Evolutionary conservation across 305 asterid species (phyloP).

Genomic region (Fraxinus baroniana): DNA sequence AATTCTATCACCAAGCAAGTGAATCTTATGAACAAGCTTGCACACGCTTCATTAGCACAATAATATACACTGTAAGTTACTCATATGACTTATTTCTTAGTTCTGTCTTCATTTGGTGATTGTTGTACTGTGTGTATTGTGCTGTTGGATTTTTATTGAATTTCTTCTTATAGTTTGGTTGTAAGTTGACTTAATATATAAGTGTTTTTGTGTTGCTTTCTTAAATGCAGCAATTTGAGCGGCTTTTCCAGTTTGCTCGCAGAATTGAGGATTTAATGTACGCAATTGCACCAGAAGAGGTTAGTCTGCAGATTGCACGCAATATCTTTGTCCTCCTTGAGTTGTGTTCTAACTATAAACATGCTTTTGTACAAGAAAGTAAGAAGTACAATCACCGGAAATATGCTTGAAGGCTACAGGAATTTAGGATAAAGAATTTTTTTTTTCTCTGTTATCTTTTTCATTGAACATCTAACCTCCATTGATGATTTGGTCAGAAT

Average conservation of each 20-base stretch:
- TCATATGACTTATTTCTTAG: constrained; percentile 21
- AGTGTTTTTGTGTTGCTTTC: constrained; percentile 6
- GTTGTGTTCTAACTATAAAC: background rate
- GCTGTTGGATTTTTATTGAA: constrained; percentile 2
- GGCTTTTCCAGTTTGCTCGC: constrained; percentile 91
- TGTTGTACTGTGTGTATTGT: background rate
- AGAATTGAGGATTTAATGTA: constrained; percentile 93
- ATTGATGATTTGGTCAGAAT: background rate
- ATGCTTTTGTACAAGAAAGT: background rate
- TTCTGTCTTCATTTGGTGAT: constrained; percentile 21
- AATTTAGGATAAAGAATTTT: background rate
- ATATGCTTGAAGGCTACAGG: background rate
- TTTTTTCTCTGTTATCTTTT: background rate
- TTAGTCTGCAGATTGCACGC: constrained; percentile 29
- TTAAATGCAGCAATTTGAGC: constrained; percentile 87
- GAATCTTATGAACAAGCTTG: constrained; percentile 98
- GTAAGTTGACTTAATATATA: constrained; percentile 10
- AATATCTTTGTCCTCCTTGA: background rate
- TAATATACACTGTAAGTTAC: constrained; percentile 76
- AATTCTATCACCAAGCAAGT: constrained; percentile 98
- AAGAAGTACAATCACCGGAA: background rate
- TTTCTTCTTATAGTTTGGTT: constrained; percentile 6
- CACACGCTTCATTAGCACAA: constrained; percentile 77
- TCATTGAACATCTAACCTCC: background rate
- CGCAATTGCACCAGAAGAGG: constrained; percentile 97